phyloP scores from a whole-genome alignment of 495 filamentous ascomycete species.

The Aspergillus sclerotioniger region DNA sequence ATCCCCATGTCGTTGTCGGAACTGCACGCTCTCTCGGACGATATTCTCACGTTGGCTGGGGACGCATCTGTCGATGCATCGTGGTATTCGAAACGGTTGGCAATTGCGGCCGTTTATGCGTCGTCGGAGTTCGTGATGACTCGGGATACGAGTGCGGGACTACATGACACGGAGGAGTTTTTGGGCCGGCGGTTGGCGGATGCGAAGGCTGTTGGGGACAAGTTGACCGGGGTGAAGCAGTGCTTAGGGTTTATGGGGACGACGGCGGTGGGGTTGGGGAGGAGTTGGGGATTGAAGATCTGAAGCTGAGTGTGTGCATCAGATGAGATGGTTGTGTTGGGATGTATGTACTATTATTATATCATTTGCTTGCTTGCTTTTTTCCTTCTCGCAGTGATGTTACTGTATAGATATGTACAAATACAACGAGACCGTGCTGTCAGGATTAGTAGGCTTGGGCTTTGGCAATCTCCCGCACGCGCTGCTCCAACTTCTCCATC shows the following conservation, averaged over 20 bases:
- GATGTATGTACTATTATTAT: conserved; percentile 2
- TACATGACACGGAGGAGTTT: conserved; percentile 74
- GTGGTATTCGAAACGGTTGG: conserved; percentile 90
- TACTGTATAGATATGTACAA: background rate
- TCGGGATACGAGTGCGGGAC: conserved; percentile 66
- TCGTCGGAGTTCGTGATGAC: conserved; percentile 92
- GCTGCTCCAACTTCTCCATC: conserved; percentile 25
- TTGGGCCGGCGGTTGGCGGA: conserved; percentile 74
- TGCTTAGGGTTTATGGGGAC: conserved; percentile 78
- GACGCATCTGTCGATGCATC: conserved; percentile 75
- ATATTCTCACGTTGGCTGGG: conserved; percentile 82
- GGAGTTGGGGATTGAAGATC: conserved; percentile 51
- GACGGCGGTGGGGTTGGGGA: conserved; percentile 40
- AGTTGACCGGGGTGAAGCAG: conserved; percentile 59
- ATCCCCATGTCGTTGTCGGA: conserved; percentile 75
- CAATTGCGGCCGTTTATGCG: conserved; percentile 76
- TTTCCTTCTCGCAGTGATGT: background rate
- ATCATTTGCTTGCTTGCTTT: too few species aligned
- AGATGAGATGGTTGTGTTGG: background rate
- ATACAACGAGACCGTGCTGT: background rate
- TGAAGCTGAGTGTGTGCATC: conserved; percentile 8
- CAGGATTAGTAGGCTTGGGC: too few species aligned
- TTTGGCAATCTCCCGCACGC: conserved; percentile 6
- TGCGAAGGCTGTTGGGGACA: conserved; percentile 53
- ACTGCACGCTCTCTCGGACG: conserved; percentile 76